Evolutionary conservation across 164 flowering plant species (phyloP), one percentile per base, ranked within the genome.

Genomic region (Platanus orientalis): DNA sequence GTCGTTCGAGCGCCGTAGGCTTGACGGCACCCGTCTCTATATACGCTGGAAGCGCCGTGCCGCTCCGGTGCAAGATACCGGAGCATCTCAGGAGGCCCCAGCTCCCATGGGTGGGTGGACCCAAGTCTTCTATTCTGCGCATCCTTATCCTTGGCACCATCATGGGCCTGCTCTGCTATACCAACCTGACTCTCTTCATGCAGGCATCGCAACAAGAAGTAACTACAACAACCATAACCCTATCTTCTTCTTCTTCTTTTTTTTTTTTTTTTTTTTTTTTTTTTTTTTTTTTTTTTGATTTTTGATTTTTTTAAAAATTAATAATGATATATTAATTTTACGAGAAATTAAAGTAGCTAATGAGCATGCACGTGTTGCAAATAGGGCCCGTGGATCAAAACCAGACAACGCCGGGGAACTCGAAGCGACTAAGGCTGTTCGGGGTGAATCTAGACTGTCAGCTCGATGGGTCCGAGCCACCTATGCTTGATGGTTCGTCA

Each of bases 371-470:
- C 25, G 32, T 60, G 32, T 63, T 64, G 65, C n/a, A 69, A 61
- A 74, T 61, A 16, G 51, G 57, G 30, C 39, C 53, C 12, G 59
- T 51, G 6, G 74, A 13, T 6, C 68, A 65, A 58, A 69, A 51
- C 19, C 72, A 72, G 26, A 44, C 68, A 3, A 16, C 72, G 23
- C 49, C 72, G 30, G 65, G 49, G 58, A 81, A 76, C 58, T 71
- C 84, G 12, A 88, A 76, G 83, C 78, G 75, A 45, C 69, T 88
- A 66, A 76, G 98, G 73, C 71, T 92, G 49, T 92, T 92, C 47
- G 98, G 98, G 40, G 98, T 92, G 69, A 88, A 92, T 74, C 54
- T 92, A 66, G 98, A 92, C 70, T 88, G 86, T 70, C 85, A 83
- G 20, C 58, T 61, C 16, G 78, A 70, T 21, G 78, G 69, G 3